Base-by-base conservation (phyloP, 2,329 filamentous ascomycete genomes). In the Sporothrix brunneoviolacea region DNA sequence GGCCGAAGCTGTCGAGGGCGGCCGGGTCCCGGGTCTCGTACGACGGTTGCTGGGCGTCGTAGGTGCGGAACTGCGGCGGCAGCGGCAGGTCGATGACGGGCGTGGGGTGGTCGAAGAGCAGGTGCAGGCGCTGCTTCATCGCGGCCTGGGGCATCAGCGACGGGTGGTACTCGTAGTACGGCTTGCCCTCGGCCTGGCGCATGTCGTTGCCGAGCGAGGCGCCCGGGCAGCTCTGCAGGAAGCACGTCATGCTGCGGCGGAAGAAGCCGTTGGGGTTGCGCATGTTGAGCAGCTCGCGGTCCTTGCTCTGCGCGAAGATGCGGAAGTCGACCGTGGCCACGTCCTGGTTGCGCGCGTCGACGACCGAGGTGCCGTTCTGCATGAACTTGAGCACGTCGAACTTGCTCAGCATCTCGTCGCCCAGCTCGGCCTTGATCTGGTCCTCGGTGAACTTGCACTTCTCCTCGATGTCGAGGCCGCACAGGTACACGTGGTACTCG, bases 291-390 rank as follows among this genome's bases (percentile, higher is more conserved):
- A 58, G 60, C 15, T 58, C 62, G 4, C 62, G 62, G 30, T 64
- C 60, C 51, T 55, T 62, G n/a, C 70, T 70, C 56, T 78, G 68
- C 0, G 63, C 63, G 53, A 65, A 65, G 51, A 64, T 58, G 30
- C 66, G 61, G 49, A 68, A 58, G 55, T 68, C 65, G 22, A 68
- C 63, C 1, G 65, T 68, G 15, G 65, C 62, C 8, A 60, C 59
- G 41, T 65, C 63, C 50, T 67, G 64, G 52, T 62, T 63, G 45
- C 48, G 54, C 2, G 65, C 54, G 44, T 68, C 58, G 10, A 58
- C 39, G 1, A 58, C 54, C 3, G 55, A 59, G 8, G 54, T 55
- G 8, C 65, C 66, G 43, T 62, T 63, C 18, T 60, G 55, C 40
- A 59, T 61, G 54, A 68, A 67, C 13, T 56, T 50, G 52, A 64